These are phyloP conservation scores for Gigaspora rosea DNA, from an alignment of 192 early-diverging fungal genomes.

Conservation along the genomic window DNA sequence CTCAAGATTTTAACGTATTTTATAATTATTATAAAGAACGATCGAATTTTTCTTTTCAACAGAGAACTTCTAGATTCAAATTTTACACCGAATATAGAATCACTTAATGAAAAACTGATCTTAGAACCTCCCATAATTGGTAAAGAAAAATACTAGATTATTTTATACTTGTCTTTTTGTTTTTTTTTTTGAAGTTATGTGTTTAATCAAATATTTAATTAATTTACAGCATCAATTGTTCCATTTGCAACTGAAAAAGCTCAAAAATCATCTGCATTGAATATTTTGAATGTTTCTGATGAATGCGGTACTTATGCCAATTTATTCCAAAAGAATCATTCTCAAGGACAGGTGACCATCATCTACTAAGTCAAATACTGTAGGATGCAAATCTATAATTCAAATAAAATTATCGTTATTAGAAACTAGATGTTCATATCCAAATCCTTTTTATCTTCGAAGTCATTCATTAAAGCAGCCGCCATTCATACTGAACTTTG, in stretches of 20 bases:
- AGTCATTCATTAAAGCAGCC: slow-evolving; percentile 40
- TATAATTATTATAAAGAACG: too few relatives aligned
- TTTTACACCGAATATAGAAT: slow-evolving; percentile 42
- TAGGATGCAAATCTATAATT: too few relatives aligned
- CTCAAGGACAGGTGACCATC: slow-evolving; percentile 26
- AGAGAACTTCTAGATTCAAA: slow-evolving; percentile 51
- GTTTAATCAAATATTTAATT: neutral
- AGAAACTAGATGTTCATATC: too few relatives aligned
- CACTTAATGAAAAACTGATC: slow-evolving; percentile 46
- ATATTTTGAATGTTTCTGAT: neutral
- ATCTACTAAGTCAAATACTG: too few relatives aligned
- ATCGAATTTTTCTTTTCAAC: slow-evolving; percentile 51
- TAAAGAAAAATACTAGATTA: slow-evolving; percentile 17
- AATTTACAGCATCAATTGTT: neutral
- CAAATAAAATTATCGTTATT: too few relatives aligned
- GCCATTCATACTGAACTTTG: slow-evolving; percentile 42
- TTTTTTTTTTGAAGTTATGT: neutral
- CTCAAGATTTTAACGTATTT: neutral
- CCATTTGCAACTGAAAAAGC: neutral
- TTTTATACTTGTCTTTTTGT: neutral
- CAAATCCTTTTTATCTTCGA: too few relatives aligned
- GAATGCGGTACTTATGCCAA: slow-evolving; percentile 6
- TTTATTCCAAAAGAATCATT: slow-evolving; percentile 12
- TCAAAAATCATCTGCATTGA: neutral
- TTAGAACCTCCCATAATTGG: slow-evolving; percentile 38